phyloP scores from a whole-genome alignment of 495 filamentous ascomycete species.

The Saxophila tyrrhenica region DNA sequence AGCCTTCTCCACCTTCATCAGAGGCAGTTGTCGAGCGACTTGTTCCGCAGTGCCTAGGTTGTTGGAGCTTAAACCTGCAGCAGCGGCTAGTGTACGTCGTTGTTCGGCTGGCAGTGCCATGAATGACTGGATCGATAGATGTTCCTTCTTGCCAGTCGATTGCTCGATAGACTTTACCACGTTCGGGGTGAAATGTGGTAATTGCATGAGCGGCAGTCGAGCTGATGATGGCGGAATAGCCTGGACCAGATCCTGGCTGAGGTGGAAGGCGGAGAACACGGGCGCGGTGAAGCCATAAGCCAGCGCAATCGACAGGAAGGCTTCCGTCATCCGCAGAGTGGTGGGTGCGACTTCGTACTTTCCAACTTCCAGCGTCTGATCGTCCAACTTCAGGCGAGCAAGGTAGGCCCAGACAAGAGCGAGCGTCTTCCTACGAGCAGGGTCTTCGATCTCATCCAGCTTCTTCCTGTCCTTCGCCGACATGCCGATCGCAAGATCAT shows the following conservation, averaged over 20 bases:
- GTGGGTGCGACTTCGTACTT: constrained; percentile 75
- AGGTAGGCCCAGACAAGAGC: constrained; percentile 91
- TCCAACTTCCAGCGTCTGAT: constrained; percentile 59
- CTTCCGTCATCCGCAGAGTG: constrained; percentile 68
- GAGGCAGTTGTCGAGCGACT: constrained; percentile 72
- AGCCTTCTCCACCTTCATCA: constrained; percentile 75
- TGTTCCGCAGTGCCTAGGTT: constrained; percentile 65
- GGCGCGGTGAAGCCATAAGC: constrained; percentile 76
- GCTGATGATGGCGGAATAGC: constrained; percentile 71
- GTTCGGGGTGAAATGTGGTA: constrained; percentile 72
- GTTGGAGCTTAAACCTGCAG: constrained; percentile 55
- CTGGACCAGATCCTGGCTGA: constrained; percentile 78
- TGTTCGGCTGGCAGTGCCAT: constrained; percentile 69
- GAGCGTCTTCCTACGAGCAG: constrained; percentile 69
- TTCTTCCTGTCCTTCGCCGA: constrained; percentile 58
- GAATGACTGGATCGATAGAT: constrained; percentile 72
- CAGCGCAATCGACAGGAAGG: constrained; percentile 76
- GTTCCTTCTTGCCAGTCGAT: constrained; percentile 55
- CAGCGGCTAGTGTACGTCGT: constrained; percentile 56
- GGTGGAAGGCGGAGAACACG: constrained; percentile 68
- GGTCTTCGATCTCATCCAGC: constrained; percentile 55
- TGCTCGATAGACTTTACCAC: constrained; percentile 62
- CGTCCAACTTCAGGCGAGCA: constrained; percentile 68
- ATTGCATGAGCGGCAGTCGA: constrained; percentile 63
- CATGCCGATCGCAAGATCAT: constrained; percentile 36